Percentiles rank a stretch among this genome's conserved stretches.
Conservation (phyloP, 768 basidiomycete genomes). For the Panaeolus cyanescens region DNA sequence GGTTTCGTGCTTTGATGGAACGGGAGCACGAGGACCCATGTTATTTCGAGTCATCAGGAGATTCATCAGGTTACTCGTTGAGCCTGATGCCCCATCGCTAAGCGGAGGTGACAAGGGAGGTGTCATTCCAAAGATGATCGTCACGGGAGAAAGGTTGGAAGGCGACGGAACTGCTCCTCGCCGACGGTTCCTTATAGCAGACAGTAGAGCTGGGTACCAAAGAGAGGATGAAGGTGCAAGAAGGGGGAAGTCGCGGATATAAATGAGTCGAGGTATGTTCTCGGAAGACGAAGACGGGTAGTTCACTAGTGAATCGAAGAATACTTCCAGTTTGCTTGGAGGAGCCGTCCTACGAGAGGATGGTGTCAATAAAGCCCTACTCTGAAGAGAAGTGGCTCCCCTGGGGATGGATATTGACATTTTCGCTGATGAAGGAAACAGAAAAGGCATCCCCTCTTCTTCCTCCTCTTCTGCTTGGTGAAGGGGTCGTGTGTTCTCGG, state of each 20-base stretch:
- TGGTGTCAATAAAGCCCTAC: conserved; percentile 42
- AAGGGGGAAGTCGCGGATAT: conserved; percentile 80
- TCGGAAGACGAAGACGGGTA: conserved; percentile 33
- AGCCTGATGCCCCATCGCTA: conserved; percentile 24
- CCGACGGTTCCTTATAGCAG: conserved; percentile 77
- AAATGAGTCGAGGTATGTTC: conserved; percentile 67
- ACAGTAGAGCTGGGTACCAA: conserved; percentile 83
- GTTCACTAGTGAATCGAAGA: conserved; percentile 81
- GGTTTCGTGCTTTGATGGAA: conserved; percentile 31
- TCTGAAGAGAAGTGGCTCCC: conserved; percentile 35
- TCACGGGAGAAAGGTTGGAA: conserved; percentile 71
- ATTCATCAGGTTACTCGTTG: conserved; percentile 41
- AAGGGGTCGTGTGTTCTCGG: conserved; percentile 19
- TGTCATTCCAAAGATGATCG: conserved; percentile 87
- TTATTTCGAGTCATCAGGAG: conserved; percentile 46
- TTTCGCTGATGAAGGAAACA: conserved; percentile 34
- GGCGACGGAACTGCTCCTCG: conserved; percentile 62
- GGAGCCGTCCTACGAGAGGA: conserved; percentile 43
- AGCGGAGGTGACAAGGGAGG: conserved; percentile 66
- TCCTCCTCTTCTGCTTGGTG: conserved; percentile 49
- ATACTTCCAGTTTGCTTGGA: conserved; percentile 62
- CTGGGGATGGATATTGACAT: conserved; percentile 44
- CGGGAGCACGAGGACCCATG: conserved; percentile 28
- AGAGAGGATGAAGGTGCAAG: conserved; percentile 68
- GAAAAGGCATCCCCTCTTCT: conserved; percentile 29